These are phyloP conservation scores for Sarcodon aspratus DNA, from an alignment of 768 basidiomycete genomes.

Conservation along the genomic window DNA sequence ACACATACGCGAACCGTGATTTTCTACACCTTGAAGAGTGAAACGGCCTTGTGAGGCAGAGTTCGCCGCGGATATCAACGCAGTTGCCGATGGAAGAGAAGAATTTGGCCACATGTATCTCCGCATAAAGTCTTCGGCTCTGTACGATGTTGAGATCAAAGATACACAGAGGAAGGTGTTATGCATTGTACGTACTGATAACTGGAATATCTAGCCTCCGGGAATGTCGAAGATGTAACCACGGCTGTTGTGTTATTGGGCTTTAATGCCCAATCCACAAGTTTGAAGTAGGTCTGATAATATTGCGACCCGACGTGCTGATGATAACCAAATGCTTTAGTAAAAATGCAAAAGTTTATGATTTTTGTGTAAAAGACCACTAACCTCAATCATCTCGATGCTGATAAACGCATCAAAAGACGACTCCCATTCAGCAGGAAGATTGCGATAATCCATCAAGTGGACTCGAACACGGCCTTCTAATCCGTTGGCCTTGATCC, in stretches of 20 bases:
- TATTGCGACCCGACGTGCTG: conserved; percentile 17
- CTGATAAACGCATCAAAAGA: conserved; percentile 47
- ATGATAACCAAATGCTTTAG: neutral
- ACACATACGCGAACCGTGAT: conserved; percentile 44
- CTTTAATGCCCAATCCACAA: conserved; percentile 35
- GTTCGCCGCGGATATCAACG: conserved; percentile 65
- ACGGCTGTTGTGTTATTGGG: conserved; percentile 50
- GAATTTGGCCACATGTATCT: conserved; percentile 87
- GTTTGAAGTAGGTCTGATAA: conserved; percentile 41
- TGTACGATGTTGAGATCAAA: conserved; percentile 25
- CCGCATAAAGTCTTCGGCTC: conserved; percentile 83
- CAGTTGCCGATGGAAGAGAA: conserved; percentile 78
- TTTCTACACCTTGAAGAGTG: conserved; percentile 76
- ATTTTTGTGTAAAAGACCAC: conserved; percentile 2
- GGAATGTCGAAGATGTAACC: conserved; percentile 43
- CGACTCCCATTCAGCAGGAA: conserved; percentile 72
- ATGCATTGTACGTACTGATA: no score
- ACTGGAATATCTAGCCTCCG: conserved; percentile 37
- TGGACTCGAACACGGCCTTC: conserved; percentile 70
- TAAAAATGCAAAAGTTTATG: neutral
- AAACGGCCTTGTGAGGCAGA: conserved; percentile 63
- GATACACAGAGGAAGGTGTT: no score
- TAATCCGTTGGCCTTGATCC: conserved; percentile 62
- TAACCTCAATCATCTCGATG: conserved; percentile 52
- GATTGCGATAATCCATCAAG: conserved; percentile 84